Evolutionary conservation across 202 grass and related monocot species (phyloP).

Genomic region (Digitaria exilis): DNA sequence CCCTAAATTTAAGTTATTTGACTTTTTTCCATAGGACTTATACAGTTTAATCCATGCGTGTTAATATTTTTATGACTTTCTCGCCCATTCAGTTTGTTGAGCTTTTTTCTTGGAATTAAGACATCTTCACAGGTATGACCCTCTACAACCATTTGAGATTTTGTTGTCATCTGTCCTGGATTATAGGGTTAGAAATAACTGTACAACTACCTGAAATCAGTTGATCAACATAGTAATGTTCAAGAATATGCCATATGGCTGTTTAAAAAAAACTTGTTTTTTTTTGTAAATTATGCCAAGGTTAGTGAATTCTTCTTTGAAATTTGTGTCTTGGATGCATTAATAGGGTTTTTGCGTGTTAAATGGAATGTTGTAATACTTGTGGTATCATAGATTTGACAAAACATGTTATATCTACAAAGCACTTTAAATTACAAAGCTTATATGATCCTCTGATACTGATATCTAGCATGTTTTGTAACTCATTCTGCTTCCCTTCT

Average conservation of each 20-base stretch:
- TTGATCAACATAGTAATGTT: neutral
- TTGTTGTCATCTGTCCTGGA: neutral
- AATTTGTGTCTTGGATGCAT: neutral
- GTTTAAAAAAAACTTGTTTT: too few relatives aligned
- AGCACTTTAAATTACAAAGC: constrained; percentile 20
- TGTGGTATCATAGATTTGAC: constrained; percentile 25
- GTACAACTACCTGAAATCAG: neutral
- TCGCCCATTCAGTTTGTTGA: constrained; percentile 88
- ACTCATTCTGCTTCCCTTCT: neutral
- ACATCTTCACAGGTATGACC: constrained; percentile 58
- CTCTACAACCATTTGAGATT: constrained; percentile 7
- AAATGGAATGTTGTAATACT: neutral
- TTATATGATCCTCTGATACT: too few relatives aligned
- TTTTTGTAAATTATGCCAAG: too few relatives aligned
- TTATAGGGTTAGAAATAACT: neutral
- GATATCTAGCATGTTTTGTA: constrained; percentile 27
- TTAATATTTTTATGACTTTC: constrained; percentile 14
- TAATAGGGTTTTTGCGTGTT: neutral
- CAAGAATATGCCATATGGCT: too few relatives aligned
- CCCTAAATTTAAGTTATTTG: neutral
- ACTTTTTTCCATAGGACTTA: constrained; percentile 12
- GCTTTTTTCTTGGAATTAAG: constrained; percentile 75
- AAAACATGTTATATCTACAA: neutral
- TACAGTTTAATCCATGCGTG: constrained; percentile 4
- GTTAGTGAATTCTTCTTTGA: neutral